Conservation (phyloP, 2,329 filamentous ascomycete species). For the Phialophora tarda region DNA sequence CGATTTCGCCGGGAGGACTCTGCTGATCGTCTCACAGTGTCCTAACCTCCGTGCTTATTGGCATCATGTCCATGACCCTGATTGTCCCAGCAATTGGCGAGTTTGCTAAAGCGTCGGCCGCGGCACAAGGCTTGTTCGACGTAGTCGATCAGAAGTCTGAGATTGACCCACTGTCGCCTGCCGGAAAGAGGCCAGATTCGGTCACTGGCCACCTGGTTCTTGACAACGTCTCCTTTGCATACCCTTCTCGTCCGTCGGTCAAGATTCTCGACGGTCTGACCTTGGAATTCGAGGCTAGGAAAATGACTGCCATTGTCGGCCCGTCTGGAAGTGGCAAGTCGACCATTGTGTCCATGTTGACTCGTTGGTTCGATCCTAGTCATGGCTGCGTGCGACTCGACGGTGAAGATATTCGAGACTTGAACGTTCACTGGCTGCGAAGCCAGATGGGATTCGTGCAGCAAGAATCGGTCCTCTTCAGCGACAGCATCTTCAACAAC, state of each 20-base stretch:
- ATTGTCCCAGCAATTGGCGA: constrained; percentile 42
- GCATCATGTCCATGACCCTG: constrained; percentile 45
- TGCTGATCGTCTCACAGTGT: too few relatives aligned
- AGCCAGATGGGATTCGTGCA: constrained; percentile 90
- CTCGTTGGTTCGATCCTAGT: constrained; percentile 91
- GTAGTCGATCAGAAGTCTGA: constrained; percentile 90
- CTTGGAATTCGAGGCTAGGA: constrained; percentile 82
- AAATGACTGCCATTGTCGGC: constrained; percentile 90
- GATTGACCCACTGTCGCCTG: constrained; percentile 73
- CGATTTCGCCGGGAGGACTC: too few relatives aligned
- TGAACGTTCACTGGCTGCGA: constrained; percentile 89
- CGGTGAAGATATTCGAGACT: constrained; percentile 75
- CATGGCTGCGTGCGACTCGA: constrained; percentile 79
- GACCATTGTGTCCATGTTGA: constrained; percentile 88
- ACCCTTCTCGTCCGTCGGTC: constrained; percentile 89
- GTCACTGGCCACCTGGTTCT: constrained; percentile 80
- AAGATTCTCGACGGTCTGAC: constrained; percentile 83
- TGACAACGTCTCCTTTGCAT: constrained; percentile 84
- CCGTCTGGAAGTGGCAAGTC: constrained; percentile 94
- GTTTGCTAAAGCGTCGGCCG: constrained; percentile 45
- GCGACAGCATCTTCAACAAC: constrained; percentile 85
- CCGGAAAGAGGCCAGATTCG: constrained; percentile 72
- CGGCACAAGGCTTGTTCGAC: constrained; percentile 85
- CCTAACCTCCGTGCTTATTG: constrained; percentile 18
- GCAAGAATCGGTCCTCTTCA: constrained; percentile 90